Evolutionary conservation across 768 basidiomycete genomes (phyloP).

Genomic region (Suillus plorans): DNA sequence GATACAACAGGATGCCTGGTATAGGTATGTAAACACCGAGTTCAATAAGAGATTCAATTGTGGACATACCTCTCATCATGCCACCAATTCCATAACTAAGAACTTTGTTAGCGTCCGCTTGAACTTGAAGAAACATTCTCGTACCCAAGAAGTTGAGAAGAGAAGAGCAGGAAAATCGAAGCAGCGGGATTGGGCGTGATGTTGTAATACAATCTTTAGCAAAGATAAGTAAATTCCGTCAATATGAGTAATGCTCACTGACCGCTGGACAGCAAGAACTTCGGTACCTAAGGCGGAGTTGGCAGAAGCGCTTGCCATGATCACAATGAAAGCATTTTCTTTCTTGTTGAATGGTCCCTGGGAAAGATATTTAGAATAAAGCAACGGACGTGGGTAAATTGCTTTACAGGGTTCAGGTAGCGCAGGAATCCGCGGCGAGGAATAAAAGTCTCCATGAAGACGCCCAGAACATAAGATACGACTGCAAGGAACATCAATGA

Average conservation of each 20-base stretch:
- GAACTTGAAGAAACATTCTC: neutral
- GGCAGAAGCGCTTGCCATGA: slow-evolving; percentile 49
- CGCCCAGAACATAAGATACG: slow-evolving; percentile 45
- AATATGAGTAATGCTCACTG: neutral
- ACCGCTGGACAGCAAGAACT: slow-evolving; percentile 45
- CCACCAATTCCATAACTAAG: slow-evolving; percentile 39
- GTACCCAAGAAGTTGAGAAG: slow-evolving; percentile 37
- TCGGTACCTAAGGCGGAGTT: slow-evolving; percentile 50
- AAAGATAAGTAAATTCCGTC: neutral
- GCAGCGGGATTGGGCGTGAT: slow-evolving; percentile 44
- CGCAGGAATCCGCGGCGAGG: slow-evolving; percentile 42
- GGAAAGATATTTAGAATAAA: slow-evolving; percentile 3
- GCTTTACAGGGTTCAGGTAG: slow-evolving; percentile 46
- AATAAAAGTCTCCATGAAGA: slow-evolving; percentile 39
- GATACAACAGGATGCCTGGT: slow-evolving; percentile 46
- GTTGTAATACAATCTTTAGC: slow-evolving; percentile 39
- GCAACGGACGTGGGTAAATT: neutral
- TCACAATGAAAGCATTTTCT: slow-evolving; percentile 51
- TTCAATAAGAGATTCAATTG: neutral
- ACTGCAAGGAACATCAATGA: slow-evolving; percentile 52
- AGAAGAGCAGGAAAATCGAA: slow-evolving; percentile 40
- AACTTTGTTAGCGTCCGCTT: neutral
- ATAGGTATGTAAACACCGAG: neutral
- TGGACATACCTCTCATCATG: slow-evolving; percentile 39
- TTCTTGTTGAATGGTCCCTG: slow-evolving; percentile 53